Conservation (phyloP, 768 basidiomycete genomes). For the Lenzites betulinus region DNA sequence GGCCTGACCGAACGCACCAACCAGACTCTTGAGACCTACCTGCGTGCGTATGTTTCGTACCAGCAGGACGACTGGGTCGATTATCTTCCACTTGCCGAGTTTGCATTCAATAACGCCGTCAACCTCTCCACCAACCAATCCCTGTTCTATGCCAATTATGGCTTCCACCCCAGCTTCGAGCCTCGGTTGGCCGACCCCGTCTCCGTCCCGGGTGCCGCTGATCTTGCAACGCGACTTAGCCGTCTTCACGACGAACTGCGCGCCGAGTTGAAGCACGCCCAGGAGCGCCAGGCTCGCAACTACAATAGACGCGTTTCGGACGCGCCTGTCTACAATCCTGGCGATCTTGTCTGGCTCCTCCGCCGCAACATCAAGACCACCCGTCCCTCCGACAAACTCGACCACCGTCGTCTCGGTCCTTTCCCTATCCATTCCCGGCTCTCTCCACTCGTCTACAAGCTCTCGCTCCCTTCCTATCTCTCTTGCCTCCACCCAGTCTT, state of each 20-base stretch:
- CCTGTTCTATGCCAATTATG: slow-evolving; percentile 30
- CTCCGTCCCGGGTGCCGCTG: no score
- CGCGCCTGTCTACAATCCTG: slow-evolving; percentile 33
- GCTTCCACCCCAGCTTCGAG: no score
- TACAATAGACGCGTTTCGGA: slow-evolving; percentile 32
- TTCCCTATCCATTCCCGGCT: no score
- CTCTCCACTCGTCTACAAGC: slow-evolving; percentile 25
- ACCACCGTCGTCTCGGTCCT: neutral
- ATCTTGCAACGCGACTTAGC: slow-evolving; percentile 33
- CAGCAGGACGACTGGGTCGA: no score
- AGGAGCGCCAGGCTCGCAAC: slow-evolving; percentile 31
- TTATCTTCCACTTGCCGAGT: slow-evolving; percentile 45
- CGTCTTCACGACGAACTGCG: slow-evolving; percentile 37
- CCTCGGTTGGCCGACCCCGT: no score
- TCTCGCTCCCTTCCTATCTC: slow-evolving; percentile 36
- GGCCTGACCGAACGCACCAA: no score
- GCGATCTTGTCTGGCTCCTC: slow-evolving; percentile 41
- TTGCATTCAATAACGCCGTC: slow-evolving; percentile 41
- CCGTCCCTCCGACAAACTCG: slow-evolving; percentile 42
- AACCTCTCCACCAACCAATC: slow-evolving; percentile 34
- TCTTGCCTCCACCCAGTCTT: slow-evolving; percentile 41
- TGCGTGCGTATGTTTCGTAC: no score
- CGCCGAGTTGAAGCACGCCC: slow-evolving; percentile 35
- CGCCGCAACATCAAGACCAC: slow-evolving; percentile 42
- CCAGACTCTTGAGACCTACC: no score